Evolutionary conservation across 78 protist species (phyloP).

Genomic region (Dictyostelium discoideum): dicty_2.7 NC_007090.3:1794501-1795000

Average conservation of each 20-base stretch:
- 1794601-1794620: neutral
- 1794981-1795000: neutral
- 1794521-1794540: neutral
- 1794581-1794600: neutral
- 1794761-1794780: constrained; percentile 19
- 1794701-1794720: constrained; percentile 23
- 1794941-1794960: constrained; percentile 4
- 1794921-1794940: neutral
- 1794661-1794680: constrained; percentile 35
- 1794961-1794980: neutral
- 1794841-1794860: neutral
- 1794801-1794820: neutral
- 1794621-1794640: constrained; percentile 24
- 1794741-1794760: constrained; percentile 7
- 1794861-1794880: neutral
- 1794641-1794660: constrained; percentile 46
- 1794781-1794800: neutral
- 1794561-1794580: neutral
- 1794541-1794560: constrained; percentile 7
- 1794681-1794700: constrained; percentile 12
- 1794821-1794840: neutral
- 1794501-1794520: neutral
- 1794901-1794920: neutral
- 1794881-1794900: neutral
- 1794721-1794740: constrained; percentile 3